These are phyloP conservation scores for Raddia distichophylla DNA, from an alignment of 176 grass and related monocot genomes.

Conservation along the genomic window DNA sequence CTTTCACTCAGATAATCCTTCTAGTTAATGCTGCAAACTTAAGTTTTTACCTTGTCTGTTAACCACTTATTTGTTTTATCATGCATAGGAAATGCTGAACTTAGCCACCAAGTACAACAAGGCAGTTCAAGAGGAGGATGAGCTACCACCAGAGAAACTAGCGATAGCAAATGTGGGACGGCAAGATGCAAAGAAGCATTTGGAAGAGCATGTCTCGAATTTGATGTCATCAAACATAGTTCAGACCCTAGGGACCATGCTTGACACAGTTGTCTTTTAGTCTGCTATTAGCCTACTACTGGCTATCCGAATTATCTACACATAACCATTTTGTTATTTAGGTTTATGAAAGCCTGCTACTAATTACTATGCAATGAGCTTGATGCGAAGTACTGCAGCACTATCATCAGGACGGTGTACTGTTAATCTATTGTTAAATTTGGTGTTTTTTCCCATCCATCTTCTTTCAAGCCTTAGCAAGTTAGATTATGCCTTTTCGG, in stretches of 20 bases:
- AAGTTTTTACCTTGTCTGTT: background rate
- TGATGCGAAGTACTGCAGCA: background rate
- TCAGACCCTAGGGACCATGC: slow-evolving; percentile 96
- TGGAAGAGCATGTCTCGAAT: slow-evolving; percentile 97
- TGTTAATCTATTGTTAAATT: background rate
- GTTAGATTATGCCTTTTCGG: background rate
- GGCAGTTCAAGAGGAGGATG: slow-evolving; percentile 98
- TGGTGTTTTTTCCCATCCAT: background rate
- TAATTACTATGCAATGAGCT: background rate
- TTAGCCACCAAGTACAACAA: slow-evolving; percentile 97
- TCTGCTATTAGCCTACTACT: background rate
- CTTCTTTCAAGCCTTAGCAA: background rate
- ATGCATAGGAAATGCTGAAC: slow-evolving; percentile 87
- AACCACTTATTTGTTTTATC: slow-evolving; percentile 2
- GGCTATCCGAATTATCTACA: background rate
- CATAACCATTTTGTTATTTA: background rate
- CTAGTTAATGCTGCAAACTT: background rate
- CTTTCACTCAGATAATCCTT: background rate
- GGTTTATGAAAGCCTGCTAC: background rate
- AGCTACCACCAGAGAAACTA: slow-evolving; percentile 90
- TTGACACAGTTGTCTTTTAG: slow-evolving; percentile 95
- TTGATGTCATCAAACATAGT: slow-evolving; percentile 98
- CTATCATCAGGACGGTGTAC: background rate
- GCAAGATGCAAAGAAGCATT: slow-evolving; percentile 97
- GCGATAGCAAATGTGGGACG: slow-evolving; percentile 94